Evolutionary conservation across 179 eudicot species (phyloP), one percentile per base, ranked within the genome.

Genomic region (Beta corolliflora): DNA sequence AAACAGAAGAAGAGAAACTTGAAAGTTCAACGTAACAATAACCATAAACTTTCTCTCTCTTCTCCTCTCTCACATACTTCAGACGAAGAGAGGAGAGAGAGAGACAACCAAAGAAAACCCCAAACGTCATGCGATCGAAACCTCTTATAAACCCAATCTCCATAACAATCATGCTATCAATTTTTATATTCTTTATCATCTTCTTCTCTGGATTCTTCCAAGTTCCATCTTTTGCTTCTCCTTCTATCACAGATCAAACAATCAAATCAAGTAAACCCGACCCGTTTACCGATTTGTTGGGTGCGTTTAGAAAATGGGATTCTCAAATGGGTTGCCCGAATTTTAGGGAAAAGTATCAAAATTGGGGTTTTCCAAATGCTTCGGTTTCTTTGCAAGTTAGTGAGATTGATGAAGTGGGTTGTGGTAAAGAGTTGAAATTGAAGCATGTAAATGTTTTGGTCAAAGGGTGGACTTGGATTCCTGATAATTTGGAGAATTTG

Each of bases 391-490:
- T 91, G 71, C 95, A 95, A 85, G 82, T 29, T 13, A 53, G 67
- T 79, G 79, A 11, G 41, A 80, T 44, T 58, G 88, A 77, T 52
- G 87, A 79, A 54, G 73, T 80, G 67, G 80, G 76, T 60, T 94
- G 98, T 59, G 78, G 84, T 3, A 88, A 81, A 4, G 92, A 81
- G 85, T 52, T 92, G 91, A 87, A 90, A 81, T 84, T 88, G 91
- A 80, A 79, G 78, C 94, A 91, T 88, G 99, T 94, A 67, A 91
- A 89, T 80, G 86, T 95, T 77, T 86, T 95, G 90, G 94, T 92
- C 12, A 91, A 91, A 84, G 96, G 98, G 73, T 94, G 98, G 98
- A 94, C 98, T 84, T 95, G 99, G 99, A 88, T 95, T 76, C 99
- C 97, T 77, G 95, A 95, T 91, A 95, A 94, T 88, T 78, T 94